Conservation (phyloP, 2,329 filamentous ascomycete genomes). For the Fusarium tanahbumbuense region DNA sequence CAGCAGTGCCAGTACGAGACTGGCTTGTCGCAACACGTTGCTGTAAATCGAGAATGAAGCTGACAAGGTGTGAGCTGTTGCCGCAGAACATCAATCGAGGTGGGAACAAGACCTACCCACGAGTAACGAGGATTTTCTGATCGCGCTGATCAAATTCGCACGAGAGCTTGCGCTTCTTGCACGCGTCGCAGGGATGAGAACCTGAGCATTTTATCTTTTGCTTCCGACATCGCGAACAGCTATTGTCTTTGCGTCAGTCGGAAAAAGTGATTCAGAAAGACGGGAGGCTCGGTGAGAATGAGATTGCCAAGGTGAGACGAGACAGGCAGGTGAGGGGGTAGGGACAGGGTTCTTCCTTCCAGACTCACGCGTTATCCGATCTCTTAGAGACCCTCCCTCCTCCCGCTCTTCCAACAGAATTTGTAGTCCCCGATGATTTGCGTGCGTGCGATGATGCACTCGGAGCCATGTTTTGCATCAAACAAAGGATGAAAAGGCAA, state of each 20-base stretch:
- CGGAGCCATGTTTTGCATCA: conserved; percentile 29
- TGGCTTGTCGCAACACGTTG: conserved; percentile 42
- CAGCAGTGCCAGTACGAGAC: conserved; percentile 9
- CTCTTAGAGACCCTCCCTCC: conserved; percentile 42
- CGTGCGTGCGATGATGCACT: conserved; percentile 32
- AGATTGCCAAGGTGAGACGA: background rate
- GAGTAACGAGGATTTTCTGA: conserved; percentile 61
- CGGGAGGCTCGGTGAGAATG: background rate
- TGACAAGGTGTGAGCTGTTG: conserved; percentile 11
- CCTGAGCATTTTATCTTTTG: conserved; percentile 53
- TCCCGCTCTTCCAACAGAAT: conserved; percentile 19
- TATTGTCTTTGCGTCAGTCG: background rate
- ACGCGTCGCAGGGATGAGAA: conserved; percentile 49
- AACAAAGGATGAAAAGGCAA: background rate
- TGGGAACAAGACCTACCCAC: conserved; percentile 50
- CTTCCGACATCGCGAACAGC: conserved; percentile 48
- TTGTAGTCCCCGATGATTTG: conserved; percentile 27
- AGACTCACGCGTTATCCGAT: conserved; percentile 44
- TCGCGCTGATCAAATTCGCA: conserved; percentile 56
- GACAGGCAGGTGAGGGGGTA: background rate
- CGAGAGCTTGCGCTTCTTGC: conserved; percentile 48
- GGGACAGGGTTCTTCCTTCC: background rate
- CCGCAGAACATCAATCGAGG: background rate
- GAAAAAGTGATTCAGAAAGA: background rate
- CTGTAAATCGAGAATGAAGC: conserved; percentile 53